Evolutionary conservation across 2,329 filamentous ascomycete species (phyloP).

Genomic region (Neofusicoccum umdonicola): DNA sequence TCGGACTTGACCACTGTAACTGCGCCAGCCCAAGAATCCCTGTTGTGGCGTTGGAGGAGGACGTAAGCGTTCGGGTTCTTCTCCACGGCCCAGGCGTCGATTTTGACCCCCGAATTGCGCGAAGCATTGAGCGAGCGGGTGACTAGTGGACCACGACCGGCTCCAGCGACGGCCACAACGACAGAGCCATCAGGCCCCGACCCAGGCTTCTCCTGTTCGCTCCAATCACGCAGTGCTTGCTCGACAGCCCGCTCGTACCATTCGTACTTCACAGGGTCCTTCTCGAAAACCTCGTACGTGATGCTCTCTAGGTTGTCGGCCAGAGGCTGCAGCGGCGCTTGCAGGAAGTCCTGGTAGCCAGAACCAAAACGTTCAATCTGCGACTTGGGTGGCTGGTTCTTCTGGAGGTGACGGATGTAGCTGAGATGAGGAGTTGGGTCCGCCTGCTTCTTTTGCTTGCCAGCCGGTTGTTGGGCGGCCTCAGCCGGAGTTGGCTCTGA

Average conservation of each 20-base stretch:
- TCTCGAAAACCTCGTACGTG: conserved; percentile 98
- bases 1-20: conserved; percentile 93
- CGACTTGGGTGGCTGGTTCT: conserved; percentile 68
- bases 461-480: conserved; percentile 47
- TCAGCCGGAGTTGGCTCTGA: conserved; percentile 66
- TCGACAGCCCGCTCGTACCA: conserved; percentile 88
- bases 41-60: conserved; percentile 82
- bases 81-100: conserved; percentile 89
- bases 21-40: conserved; percentile 69
- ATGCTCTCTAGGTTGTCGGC: conserved; percentile 96
- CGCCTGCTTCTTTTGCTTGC: conserved; percentile 47
- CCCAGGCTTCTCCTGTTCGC: conserved; percentile 64
- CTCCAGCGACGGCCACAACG: conserved; percentile 87
- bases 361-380: conserved; percentile 65
- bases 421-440: conserved; percentile 66
- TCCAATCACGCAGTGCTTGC: conserved; percentile 79
- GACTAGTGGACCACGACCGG: conserved; percentile 88
- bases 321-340: conserved; percentile 89
- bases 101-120: conserved; percentile 68
- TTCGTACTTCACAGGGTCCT: conserved; percentile 95
- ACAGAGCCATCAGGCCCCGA: conserved; percentile 69
- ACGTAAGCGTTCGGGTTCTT: conserved; percentile 99
- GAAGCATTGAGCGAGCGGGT: conserved; percentile 83
- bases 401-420: conserved; percentile 82
- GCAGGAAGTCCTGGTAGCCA: conserved; percentile 89